These are phyloP conservation scores for Ampelocalamus luodianensis DNA, from an alignment of 176 grass and related monocot genomes.

Conservation along the genomic window DNA sequence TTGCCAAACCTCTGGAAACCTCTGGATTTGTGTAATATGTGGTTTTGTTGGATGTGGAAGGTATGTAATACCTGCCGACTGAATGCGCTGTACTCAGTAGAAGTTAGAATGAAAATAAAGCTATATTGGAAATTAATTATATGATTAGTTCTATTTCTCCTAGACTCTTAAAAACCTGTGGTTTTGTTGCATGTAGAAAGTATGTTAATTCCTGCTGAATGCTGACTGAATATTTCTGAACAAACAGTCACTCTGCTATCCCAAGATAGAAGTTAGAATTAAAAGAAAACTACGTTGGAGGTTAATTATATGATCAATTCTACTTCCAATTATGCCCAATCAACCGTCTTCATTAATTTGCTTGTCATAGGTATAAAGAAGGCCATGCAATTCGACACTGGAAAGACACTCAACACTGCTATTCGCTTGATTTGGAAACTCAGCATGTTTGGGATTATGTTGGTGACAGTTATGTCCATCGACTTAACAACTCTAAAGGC, in stretches of 20 bases:
- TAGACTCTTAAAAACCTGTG: not conserved
- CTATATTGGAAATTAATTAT: not conserved
- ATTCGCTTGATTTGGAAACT: conserved; percentile 91
- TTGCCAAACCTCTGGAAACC: conserved; percentile 82
- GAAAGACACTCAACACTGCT: conserved; percentile 94
- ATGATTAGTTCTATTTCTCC: not conserved
- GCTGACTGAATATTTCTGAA: not conserved
- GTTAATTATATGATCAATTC: not conserved
- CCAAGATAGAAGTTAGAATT: not conserved
- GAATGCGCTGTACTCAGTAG: not conserved
- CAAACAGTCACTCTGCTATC: not conserved
- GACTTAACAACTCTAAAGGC: conserved; percentile 91
- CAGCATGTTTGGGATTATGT: conserved; percentile 97
- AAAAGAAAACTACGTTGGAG: not conserved
- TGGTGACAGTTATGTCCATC: conserved; percentile 90
- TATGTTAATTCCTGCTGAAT: not conserved
- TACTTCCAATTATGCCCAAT: not conserved
- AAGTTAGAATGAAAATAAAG: not conserved
- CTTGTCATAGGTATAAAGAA: conserved; percentile 75
- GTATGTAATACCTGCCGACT: conserved; percentile 43
- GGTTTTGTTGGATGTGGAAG: conserved; percentile 99
- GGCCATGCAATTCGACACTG: conserved; percentile 93
- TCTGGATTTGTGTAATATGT: conserved; percentile 97
- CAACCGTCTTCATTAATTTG: not conserved
- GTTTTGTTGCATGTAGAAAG: not conserved